These are phyloP conservation scores for Ceratobasidium theobromae DNA, from an alignment of 1,284 basidiomycete genomes.

Conservation along the genomic window DNA sequence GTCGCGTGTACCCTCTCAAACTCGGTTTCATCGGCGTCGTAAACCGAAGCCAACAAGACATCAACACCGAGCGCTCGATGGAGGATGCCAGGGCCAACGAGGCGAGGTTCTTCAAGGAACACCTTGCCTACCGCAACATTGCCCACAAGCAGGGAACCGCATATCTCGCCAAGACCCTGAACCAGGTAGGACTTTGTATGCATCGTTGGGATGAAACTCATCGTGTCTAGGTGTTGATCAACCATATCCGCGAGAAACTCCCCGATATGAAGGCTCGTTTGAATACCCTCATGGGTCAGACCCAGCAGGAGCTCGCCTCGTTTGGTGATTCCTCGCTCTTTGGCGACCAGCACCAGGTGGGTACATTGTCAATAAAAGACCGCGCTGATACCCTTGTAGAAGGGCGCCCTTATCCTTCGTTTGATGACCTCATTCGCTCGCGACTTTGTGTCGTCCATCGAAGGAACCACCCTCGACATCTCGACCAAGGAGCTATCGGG, in stretches of 20 bases:
- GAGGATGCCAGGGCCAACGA: slow-evolving; percentile 82
- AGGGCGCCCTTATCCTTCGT: slow-evolving; percentile 86
- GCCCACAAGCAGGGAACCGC: slow-evolving; percentile 96
- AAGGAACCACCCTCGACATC: slow-evolving; percentile 96
- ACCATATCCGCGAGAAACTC: slow-evolving; percentile 97
- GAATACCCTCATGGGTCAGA: slow-evolving; percentile 98
- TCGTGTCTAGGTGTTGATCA: slow-evolving; percentile 77
- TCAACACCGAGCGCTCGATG: slow-evolving; percentile 88
- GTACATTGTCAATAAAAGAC: slow-evolving; percentile 36
- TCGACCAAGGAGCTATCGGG: slow-evolving; percentile 99
- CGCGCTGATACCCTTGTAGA: slow-evolving; percentile 40
- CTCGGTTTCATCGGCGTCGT: slow-evolving; percentile 98
- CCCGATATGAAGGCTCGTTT: slow-evolving; percentile 99
- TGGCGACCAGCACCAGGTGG: slow-evolving; percentile 83
- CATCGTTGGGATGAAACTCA: background rate
- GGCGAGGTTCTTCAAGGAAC: slow-evolving; percentile 87
- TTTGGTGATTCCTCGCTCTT: slow-evolving; percentile 94
- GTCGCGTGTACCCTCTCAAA: slow-evolving; percentile 95
- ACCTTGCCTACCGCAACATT: slow-evolving; percentile 93
- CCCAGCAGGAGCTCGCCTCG: slow-evolving; percentile 95
- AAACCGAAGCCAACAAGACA: slow-evolving; percentile 97
- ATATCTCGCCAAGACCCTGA: slow-evolving; percentile 91
- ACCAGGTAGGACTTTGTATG: slow-evolving; percentile 62
- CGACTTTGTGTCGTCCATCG: slow-evolving; percentile 96
- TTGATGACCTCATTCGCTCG: slow-evolving; percentile 99